phyloP scores from a whole-genome alignment of 2,329 filamentous ascomycete genomes.

The Aspergillus aculeatinus region DNA sequence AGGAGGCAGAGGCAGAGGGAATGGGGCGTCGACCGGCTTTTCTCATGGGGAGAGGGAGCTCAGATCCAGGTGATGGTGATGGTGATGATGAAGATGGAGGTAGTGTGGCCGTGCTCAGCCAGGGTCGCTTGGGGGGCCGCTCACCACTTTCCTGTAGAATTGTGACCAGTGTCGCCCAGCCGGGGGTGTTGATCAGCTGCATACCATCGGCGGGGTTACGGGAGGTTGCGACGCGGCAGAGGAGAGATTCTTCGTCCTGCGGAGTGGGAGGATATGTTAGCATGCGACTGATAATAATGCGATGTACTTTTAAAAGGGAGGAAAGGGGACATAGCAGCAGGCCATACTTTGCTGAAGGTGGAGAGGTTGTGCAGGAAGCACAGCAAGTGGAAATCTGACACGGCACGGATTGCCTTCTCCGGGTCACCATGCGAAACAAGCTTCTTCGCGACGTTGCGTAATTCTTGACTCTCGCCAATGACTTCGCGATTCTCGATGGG shows the following conservation, averaged over 20 bases:
- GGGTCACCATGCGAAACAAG: conserved; percentile 66
- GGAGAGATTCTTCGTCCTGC: conserved; percentile 83
- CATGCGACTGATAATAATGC: not conserved
- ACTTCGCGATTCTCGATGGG: conserved; percentile 88
- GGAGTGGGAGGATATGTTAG: not conserved
- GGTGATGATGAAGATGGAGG: not conserved
- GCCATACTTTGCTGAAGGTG: conserved; percentile 77
- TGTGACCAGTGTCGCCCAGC: conserved; percentile 90
- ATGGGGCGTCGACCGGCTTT: conserved; percentile 36
- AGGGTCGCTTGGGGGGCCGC: conserved; percentile 75
- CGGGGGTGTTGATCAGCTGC: conserved; percentile 79
- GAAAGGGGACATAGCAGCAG: not conserved
- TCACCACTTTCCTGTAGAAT: conserved; percentile 98
- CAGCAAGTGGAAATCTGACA: conserved; percentile 95
- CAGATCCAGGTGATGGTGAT: conserved; percentile 26
- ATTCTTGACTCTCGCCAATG: conserved; percentile 82
- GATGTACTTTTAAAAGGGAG: not conserved
- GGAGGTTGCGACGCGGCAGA: conserved; percentile 79
- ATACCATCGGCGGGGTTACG: conserved; percentile 79
- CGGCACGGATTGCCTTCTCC: conserved; percentile 61
- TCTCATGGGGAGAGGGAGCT: conserved; percentile 27
- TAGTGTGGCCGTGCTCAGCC: conserved; percentile 38
- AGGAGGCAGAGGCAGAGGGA: conserved; percentile 32
- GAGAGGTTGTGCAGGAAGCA: conserved; percentile 78
- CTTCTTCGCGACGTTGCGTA: conserved; percentile 65